Conservation (phyloP, 768 basidiomycete genomes). For the Mycena albidolilacea region DNA sequence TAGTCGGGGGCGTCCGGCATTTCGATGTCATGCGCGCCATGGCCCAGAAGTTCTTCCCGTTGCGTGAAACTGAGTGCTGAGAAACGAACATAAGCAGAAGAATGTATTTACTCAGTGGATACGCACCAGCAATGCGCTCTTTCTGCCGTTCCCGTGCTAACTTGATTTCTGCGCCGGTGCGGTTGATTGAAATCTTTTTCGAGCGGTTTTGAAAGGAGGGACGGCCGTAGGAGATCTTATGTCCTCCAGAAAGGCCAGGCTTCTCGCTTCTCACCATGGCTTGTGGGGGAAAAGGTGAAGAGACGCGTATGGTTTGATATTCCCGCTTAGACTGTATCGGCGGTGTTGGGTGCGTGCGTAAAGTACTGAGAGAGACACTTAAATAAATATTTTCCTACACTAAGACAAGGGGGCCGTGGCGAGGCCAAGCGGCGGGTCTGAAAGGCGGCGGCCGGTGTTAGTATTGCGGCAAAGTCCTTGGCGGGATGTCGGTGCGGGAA, state of each 20-base stretch:
- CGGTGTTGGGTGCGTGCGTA: too few relatives aligned
- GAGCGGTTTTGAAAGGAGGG: not conserved
- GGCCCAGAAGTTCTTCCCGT: too few relatives aligned
- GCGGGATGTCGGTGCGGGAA: too few relatives aligned
- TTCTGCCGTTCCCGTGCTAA: not conserved
- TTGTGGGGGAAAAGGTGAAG: not conserved
- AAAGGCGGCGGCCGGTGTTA: too few relatives aligned
- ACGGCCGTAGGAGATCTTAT: conserved; percentile 17
- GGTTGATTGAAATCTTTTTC: not conserved
- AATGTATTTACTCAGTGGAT: not conserved
- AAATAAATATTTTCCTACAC: too few relatives aligned
- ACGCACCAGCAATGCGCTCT: not conserved
- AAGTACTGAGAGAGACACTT: too few relatives aligned
- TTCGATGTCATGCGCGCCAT: too few relatives aligned
- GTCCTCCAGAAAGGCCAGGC: not conserved
- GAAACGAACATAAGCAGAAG: not conserved
- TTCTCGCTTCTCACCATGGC: not conserved
- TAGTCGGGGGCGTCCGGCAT: too few relatives aligned
- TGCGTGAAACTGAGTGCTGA: conserved; percentile 3
- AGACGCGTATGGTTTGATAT: not conserved
- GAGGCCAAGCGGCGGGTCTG: too few relatives aligned
- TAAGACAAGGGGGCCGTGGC: too few relatives aligned
- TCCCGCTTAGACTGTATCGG: not conserved
- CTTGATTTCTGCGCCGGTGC: not conserved
- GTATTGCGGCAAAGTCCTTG: too few relatives aligned